phyloP scores from a whole-genome alignment of 352 stramenopile genomes.

The Pythium biforme region DNA sequence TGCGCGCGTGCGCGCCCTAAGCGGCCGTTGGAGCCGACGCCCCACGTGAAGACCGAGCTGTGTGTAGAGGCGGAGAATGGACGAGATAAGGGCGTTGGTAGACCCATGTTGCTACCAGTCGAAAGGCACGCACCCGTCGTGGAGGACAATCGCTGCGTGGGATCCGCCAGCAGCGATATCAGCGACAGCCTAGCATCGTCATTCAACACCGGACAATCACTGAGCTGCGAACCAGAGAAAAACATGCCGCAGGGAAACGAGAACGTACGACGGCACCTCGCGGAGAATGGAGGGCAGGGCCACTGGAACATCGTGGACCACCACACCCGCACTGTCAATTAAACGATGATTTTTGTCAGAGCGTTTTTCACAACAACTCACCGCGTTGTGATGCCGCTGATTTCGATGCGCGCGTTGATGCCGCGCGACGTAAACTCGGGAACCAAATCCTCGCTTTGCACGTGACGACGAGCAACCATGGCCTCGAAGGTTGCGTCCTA shows the following conservation, averaged over 20 bases:
- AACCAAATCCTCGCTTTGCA: constrained; percentile 59
- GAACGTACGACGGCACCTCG: constrained; percentile 47
- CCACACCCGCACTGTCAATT: too few relatives aligned
- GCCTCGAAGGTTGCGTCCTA: constrained; percentile 59
- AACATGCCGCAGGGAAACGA: not conserved
- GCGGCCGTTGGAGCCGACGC: constrained; percentile 75
- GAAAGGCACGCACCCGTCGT: constrained; percentile 54
- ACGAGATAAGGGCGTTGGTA: too few relatives aligned
- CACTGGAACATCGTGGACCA: constrained; percentile 32
- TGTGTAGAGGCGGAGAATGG: too few relatives aligned
- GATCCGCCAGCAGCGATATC: constrained; percentile 74
- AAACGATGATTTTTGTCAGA: too few relatives aligned
- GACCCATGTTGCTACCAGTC: too few relatives aligned
- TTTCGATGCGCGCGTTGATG: constrained; percentile 52
- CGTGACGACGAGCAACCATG: constrained; percentile 39
- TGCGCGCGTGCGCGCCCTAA: constrained; percentile 71
- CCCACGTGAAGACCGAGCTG: constrained; percentile 88
- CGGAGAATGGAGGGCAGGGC: constrained; percentile 56
- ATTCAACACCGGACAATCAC: not conserved
- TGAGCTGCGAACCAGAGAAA: not conserved
- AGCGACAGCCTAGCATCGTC: constrained; percentile 64
- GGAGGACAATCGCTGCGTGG: constrained; percentile 79
- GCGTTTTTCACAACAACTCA: constrained; percentile 13
- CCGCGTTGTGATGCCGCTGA: constrained; percentile 82
- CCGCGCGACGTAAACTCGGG: constrained; percentile 62